phyloP scores from a whole-genome alignment of 805 yeast species.

The Candida loeiensis region DNA sequence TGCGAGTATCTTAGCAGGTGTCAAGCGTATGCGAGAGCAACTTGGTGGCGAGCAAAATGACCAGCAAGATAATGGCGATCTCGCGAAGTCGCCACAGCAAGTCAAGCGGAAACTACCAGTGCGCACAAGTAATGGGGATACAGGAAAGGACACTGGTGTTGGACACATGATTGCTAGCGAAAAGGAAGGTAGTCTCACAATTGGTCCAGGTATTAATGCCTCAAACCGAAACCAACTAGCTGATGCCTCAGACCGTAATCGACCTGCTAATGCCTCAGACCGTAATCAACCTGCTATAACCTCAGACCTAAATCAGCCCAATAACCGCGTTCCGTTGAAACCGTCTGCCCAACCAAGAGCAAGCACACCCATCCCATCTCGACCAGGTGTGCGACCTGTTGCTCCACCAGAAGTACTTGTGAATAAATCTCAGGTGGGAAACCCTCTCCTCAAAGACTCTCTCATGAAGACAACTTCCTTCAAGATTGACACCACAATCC shows the following conservation, averaged over 20 bases:
- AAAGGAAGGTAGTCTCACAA: too few relatives aligned
- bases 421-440: constrained; percentile 63
- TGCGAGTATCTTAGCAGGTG: constrained; percentile 70
- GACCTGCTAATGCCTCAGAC: too few relatives aligned
- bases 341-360: background rate
- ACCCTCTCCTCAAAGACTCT: constrained; percentile 56
- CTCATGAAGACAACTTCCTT: constrained; percentile 48
- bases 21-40: constrained; percentile 53
- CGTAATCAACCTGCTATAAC: too few relatives aligned
- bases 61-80: background rate
- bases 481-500: constrained; percentile 53
- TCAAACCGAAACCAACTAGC: too few relatives aligned
- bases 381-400: background rate
- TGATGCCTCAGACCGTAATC: too few relatives aligned
- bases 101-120: background rate
- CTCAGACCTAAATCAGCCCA: too few relatives aligned
- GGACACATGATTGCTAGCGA: too few relatives aligned
- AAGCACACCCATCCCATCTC: background rate
- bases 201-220: too few relatives aligned
- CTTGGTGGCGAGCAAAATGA: constrained; percentile 17
- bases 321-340: too few relatives aligned
- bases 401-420: constrained; percentile 15
- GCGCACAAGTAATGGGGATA: too few relatives aligned
- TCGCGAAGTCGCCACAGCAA: background rate
- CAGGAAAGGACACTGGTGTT: too few relatives aligned